Percentiles rank a stretch among this genome's conserved stretches.
phyloP scores from a whole-genome alignment of 208 protist species.

The Acanthamoeba healyi region DNA sequence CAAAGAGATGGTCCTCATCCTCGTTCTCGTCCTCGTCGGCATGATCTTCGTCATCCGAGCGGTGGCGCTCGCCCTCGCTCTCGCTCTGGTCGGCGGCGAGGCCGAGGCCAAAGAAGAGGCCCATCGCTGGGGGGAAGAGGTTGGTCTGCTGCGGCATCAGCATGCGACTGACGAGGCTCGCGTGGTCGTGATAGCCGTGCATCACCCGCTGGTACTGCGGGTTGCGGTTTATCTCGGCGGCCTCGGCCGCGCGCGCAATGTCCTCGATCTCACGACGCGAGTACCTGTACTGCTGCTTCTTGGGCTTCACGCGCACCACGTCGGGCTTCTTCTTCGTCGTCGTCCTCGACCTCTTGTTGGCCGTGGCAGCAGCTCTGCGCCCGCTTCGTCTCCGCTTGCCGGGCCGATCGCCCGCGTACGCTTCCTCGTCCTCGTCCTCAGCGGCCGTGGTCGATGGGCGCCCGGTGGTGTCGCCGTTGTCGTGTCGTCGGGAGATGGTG shows the following conservation, averaged over 20 bases:
- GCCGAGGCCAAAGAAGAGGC: not conserved
- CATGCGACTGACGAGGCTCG: not conserved
- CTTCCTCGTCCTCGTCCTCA: not conserved
- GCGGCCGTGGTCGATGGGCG: no score
- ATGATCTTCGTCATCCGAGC: not conserved
- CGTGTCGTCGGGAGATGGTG: not conserved
- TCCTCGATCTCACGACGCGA: conserved; percentile 63
- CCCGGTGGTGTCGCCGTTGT: not conserved
- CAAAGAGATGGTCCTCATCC: not conserved
- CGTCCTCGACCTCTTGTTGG: not conserved
- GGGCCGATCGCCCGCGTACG: not conserved
- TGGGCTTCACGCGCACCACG: conserved; percentile 28
- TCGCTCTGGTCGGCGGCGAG: not conserved
- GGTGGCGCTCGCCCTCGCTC: not conserved
- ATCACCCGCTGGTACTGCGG: not conserved
- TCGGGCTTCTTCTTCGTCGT: not conserved
- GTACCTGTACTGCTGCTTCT: conserved; percentile 66
- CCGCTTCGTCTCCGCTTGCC: not conserved
- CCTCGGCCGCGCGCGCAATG: conserved; percentile 36
- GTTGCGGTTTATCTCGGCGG: not conserved
- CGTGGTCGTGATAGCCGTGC: not conserved
- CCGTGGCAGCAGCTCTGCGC: not conserved
- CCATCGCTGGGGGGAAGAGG: not conserved
- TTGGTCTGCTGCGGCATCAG: not conserved
- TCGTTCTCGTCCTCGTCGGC: not conserved